phyloP scores from a whole-genome alignment of 208 protist species.

The Leishmania martiniquensis region DNA sequence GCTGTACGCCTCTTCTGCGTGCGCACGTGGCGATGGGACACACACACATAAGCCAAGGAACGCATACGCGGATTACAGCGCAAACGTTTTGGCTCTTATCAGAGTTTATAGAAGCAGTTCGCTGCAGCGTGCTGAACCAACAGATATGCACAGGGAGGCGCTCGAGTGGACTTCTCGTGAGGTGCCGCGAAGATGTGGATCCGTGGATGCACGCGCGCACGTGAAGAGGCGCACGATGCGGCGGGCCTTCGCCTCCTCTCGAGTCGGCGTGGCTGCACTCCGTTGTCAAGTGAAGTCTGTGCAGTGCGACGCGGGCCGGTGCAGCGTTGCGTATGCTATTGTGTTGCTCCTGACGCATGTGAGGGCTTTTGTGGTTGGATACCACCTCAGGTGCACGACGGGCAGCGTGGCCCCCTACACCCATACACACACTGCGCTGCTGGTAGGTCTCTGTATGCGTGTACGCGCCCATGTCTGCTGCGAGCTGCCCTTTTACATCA shows the following conservation, averaged over 20 bases:
- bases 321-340: background rate
- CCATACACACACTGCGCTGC: too few relatives aligned
- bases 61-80: background rate
- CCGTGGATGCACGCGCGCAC: background rate
- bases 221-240: background rate
- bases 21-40: background rate
- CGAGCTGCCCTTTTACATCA: too few relatives aligned
- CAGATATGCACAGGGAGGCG: background rate
- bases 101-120: conserved; percentile 5
- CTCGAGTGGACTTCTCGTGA: background rate
- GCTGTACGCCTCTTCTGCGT: background rate
- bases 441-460: too few relatives aligned
- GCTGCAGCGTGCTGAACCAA: background rate
- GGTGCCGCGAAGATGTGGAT: background rate
- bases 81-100: conserved; percentile 24
- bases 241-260: background rate
- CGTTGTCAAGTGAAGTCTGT: background rate
- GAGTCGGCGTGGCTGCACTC: background rate
- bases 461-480: too few relatives aligned
- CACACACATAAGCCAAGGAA: background rate
- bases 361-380: background rate
- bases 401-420: too few relatives aligned
- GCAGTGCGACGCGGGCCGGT: background rate
- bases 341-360: background rate
- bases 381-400: too few relatives aligned